phyloP scores from a whole-genome alignment of 176 grass and related monocot species.

The Avena insularis region DNA sequence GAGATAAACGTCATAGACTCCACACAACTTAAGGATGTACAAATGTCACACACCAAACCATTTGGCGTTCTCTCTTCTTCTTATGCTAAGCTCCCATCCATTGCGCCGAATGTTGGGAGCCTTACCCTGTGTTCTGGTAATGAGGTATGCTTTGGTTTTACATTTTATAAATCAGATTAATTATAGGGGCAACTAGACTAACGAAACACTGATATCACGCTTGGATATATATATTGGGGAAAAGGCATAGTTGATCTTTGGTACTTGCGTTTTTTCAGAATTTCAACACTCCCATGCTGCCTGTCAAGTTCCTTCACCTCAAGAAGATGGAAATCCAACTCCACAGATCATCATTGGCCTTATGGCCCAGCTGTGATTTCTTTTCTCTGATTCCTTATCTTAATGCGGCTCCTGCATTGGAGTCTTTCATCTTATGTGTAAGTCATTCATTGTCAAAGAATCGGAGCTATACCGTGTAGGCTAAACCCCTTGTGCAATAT shows the following conservation, averaged over 20 bases:
- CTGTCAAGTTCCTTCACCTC: not conserved
- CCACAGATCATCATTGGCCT: not conserved
- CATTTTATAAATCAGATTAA: not conserved
- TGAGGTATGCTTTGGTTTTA: not conserved
- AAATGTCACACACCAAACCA: not conserved
- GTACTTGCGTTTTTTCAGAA: not conserved
- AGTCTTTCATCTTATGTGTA: not conserved
- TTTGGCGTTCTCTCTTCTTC: not conserved
- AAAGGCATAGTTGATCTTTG: not conserved
- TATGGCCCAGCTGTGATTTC: slow-evolving; percentile 1
- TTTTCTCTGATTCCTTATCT: not conserved
- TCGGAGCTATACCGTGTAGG: not conserved
- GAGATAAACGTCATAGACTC: not conserved
- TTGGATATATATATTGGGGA: not conserved
- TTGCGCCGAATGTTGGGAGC: not conserved
- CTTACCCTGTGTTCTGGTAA: not conserved
- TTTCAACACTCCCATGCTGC: not conserved
- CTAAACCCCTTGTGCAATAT: not conserved
- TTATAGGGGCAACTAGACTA: not conserved
- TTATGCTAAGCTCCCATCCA: not conserved
- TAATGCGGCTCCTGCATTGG: not conserved
- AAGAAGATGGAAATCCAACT: not conserved
- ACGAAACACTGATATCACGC: not conserved
- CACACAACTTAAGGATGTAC: not conserved
- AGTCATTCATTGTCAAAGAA: not conserved